These are phyloP conservation scores for Periconia digitata DNA, from an alignment of 2,329 filamentous ascomycete species.

Conservation along the genomic window DNA sequence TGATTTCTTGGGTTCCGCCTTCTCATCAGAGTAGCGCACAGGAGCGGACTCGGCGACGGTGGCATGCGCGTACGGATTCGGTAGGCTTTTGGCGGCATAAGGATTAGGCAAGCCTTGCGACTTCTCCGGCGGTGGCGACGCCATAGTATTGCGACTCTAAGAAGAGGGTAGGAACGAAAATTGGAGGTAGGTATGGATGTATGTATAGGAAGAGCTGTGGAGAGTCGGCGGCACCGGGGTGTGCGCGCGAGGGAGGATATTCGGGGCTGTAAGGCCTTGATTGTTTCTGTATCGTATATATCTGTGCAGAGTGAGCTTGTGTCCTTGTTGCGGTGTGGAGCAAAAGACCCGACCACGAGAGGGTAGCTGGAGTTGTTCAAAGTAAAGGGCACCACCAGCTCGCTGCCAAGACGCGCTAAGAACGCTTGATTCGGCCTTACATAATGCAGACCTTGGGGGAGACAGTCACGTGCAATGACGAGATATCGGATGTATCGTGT, in stretches of 20 bases:
- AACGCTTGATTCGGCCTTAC: no score
- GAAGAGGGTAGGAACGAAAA: neutral
- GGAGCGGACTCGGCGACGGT: conserved; percentile 31
- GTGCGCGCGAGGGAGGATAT: no score
- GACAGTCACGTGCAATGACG: conserved; percentile 10
- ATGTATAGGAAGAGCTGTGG: neutral
- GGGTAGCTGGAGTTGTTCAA: no score
- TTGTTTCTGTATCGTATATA: no score
- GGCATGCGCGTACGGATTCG: conserved; percentile 30
- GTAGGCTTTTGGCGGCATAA: conserved; percentile 25
- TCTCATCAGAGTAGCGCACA: conserved; percentile 30
- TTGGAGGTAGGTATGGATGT: neutral
- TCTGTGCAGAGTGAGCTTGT: no score
- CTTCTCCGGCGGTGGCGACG: conserved; percentile 25
- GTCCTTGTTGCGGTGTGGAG: no score
- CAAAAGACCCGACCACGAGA: no score
- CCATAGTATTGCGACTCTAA: conserved; percentile 12
- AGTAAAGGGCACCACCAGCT: no score
- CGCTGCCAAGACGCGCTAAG: no score
- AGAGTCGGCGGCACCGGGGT: neutral
- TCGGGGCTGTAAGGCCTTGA: no score
- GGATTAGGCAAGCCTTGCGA: conserved; percentile 28
- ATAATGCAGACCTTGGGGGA: no score
- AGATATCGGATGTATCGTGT: neutral
- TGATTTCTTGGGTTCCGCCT: conserved; percentile 36